Evolutionary conservation across 306 rosid genomes (phyloP).

Genomic region (cucumber (Cucumis sativus)): Cucumber_9930_V3 NC_026657.2:8220501-8221000

Average conservation of each 20-base stretch:
- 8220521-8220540: slow-evolving; percentile 92
- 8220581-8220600: slow-evolving; percentile 89
- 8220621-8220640: neutral
- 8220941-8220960: too few relatives aligned
- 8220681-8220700: neutral
- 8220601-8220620: slow-evolving; percentile 67
- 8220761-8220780: neutral
- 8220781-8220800: neutral
- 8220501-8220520: slow-evolving; percentile 60
- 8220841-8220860: too few relatives aligned
- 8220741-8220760: neutral
- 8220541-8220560: slow-evolving; percentile 98
- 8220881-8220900: too few relatives aligned
- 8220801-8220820: neutral
- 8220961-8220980: too few relatives aligned
- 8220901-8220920: too few relatives aligned
- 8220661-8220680: neutral
- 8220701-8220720: neutral
- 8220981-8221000: too few relatives aligned
- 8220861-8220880: too few relatives aligned
- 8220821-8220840: too few relatives aligned
- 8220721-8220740: neutral
- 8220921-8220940: too few relatives aligned
- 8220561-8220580: slow-evolving; percentile 96
- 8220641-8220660: neutral